phyloP scores from a whole-genome alignment of 2,329 filamentous ascomycete genomes.

The Paecilomyces formosus region DNA sequence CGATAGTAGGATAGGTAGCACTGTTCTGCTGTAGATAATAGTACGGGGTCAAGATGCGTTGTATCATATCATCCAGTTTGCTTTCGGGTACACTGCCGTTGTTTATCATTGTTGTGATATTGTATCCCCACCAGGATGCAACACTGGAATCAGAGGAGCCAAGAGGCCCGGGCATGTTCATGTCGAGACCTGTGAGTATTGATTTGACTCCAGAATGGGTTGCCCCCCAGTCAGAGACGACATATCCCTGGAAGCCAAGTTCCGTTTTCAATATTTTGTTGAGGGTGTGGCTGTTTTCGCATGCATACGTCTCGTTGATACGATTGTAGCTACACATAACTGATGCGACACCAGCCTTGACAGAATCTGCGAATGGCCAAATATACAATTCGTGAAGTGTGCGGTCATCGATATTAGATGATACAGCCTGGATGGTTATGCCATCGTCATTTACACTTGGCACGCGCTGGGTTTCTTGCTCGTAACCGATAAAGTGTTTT shows the following conservation, averaged over 20 bases:
- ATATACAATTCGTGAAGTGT: conserved; percentile 57
- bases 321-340: conserved; percentile 50
- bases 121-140: conserved; percentile 24
- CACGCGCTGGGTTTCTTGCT: conserved; percentile 63
- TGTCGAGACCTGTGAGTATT: conserved; percentile 40
- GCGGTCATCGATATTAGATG: conserved; percentile 55
- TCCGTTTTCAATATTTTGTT: conserved; percentile 45
- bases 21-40: conserved; percentile 37
- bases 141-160: background rate
- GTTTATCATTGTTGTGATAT: conserved; percentile 26
- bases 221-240: conserved; percentile 40
- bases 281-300: conserved; percentile 40
- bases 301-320: conserved; percentile 43
- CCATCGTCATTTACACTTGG: conserved; percentile 30
- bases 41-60: conserved; percentile 40
- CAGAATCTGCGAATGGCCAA: conserved; percentile 55
- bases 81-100: conserved; percentile 34
- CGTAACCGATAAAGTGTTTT: conserved; percentile 53
- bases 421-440: conserved; percentile 39
- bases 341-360: conserved; percentile 48
- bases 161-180: conserved; percentile 16
- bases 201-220: conserved; percentile 37
- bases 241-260: conserved; percentile 44
- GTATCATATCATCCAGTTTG: conserved; percentile 41
- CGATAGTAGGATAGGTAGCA: conserved; percentile 17